phyloP scores from a whole-genome alignment of 768 basidiomycete genomes.

The Mycena filopes region DNA sequence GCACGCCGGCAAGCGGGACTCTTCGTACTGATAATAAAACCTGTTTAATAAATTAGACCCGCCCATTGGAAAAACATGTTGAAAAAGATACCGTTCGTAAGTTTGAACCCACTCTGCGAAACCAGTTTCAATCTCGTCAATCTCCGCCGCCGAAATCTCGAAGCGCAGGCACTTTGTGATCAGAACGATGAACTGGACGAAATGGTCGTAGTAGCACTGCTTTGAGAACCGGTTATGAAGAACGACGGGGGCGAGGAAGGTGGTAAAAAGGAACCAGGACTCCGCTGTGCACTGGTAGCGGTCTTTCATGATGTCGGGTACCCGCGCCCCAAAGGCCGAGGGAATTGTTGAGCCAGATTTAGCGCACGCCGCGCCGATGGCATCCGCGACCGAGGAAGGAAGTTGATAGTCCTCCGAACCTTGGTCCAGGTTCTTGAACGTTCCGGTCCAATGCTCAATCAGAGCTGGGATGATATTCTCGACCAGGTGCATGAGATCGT shows the following conservation, averaged over 20 bases:
- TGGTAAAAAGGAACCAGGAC: too few relatives aligned
- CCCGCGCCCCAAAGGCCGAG: not conserved
- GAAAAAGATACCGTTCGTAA: constrained; percentile 28
- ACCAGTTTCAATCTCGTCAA: constrained; percentile 37
- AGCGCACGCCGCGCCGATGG: constrained; percentile 20
- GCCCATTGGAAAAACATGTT: not conserved
- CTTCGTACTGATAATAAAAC: constrained; percentile 36
- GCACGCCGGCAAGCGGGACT: constrained; percentile 30
- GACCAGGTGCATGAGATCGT: constrained; percentile 53
- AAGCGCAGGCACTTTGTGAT: constrained; percentile 45
- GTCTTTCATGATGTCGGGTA: too few relatives aligned
- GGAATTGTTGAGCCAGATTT: not conserved
- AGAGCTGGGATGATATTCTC: constrained; percentile 48
- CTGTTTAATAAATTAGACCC: constrained; percentile 16
- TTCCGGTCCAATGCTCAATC: constrained; percentile 45
- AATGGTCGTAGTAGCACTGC: not conserved
- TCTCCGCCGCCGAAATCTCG: constrained; percentile 33
- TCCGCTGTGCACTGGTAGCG: too few relatives aligned
- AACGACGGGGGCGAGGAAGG: too few relatives aligned
- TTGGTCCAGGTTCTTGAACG: constrained; percentile 45
- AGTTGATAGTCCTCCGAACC: constrained; percentile 40
- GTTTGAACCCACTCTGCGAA: constrained; percentile 41
- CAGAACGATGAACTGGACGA: constrained; percentile 22
- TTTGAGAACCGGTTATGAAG: not conserved
- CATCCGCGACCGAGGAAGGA: constrained; percentile 43